phyloP scores from a whole-genome alignment of 257 asterid genomes.

The Solanum bulbocastanum region DNA sequence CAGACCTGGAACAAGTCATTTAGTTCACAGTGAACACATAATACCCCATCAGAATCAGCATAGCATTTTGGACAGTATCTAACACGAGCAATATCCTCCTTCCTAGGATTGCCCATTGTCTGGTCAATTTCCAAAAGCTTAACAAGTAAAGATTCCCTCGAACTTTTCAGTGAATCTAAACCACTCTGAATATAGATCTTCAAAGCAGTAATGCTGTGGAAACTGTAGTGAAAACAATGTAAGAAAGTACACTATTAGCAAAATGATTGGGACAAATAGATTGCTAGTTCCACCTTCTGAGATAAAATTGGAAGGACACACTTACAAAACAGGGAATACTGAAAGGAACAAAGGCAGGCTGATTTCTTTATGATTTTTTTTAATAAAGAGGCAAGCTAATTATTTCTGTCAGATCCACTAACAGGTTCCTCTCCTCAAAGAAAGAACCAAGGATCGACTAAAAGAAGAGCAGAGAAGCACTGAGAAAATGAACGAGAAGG shows the following conservation, averaged over 20 bases:
- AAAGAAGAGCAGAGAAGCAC: neutral
- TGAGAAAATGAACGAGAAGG: neutral
- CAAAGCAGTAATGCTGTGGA: slow-evolving; percentile 54
- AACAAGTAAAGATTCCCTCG: slow-evolving; percentile 60
- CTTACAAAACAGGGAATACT: neutral
- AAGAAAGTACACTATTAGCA: neutral
- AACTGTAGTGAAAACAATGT: slow-evolving; percentile 35
- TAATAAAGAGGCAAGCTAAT: neutral
- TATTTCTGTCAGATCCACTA: neutral
- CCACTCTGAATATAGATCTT: slow-evolving; percentile 80
- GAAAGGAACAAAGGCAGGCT: neutral
- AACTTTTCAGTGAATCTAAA: slow-evolving; percentile 70
- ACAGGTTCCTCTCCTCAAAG: neutral
- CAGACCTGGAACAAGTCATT: slow-evolving; percentile 89
- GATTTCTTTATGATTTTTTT: neutral
- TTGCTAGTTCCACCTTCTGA: neutral
- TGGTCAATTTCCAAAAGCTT: slow-evolving; percentile 71
- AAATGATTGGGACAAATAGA: neutral
- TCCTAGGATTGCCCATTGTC: slow-evolving; percentile 78
- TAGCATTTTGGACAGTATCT: slow-evolving; percentile 76
- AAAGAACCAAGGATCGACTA: neutral
- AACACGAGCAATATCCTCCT: slow-evolving; percentile 69
- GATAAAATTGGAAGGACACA: neutral
- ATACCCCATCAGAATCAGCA: slow-evolving; percentile 64
- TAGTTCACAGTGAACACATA: slow-evolving; percentile 87